Percentiles rank a stretch among this genome's conserved stretches.
These are phyloP conservation scores for Rhodotorula sp. DNA, from an alignment of 1,284 basidiomycete species.

Conservation along the genomic window DNA sequence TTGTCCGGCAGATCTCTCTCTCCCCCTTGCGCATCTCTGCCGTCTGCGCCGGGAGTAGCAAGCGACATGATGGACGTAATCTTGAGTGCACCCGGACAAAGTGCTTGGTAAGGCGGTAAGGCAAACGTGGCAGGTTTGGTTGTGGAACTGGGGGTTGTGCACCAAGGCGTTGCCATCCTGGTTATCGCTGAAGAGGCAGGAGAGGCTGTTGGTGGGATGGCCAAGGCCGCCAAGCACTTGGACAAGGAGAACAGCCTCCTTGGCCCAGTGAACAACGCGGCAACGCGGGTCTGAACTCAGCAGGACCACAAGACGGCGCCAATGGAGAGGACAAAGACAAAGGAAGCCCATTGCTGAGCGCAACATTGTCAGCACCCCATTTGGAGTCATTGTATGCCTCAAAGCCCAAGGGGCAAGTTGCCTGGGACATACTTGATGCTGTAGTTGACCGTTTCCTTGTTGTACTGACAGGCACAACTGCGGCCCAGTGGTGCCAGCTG, in stretches of 20 bases:
- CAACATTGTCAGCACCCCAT: constrained; percentile 45
- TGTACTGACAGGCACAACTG: constrained; percentile 49
- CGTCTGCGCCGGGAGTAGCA: too few relatives aligned
- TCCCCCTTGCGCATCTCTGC: too few relatives aligned
- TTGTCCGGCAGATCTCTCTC: neutral
- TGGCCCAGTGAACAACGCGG: constrained; percentile 48
- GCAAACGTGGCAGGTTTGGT: constrained; percentile 47
- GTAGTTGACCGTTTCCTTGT: constrained; percentile 45
- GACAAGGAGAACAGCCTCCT: constrained; percentile 53
- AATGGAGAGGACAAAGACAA: constrained; percentile 44
- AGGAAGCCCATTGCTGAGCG: constrained; percentile 54
- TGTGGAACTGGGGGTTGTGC: constrained; percentile 46
- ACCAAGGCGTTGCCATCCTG: constrained; percentile 44
- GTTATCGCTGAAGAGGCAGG: constrained; percentile 34
- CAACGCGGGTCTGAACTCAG: constrained; percentile 51
- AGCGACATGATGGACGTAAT: neutral
- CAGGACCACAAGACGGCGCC: constrained; percentile 53
- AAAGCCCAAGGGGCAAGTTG: constrained; percentile 7
- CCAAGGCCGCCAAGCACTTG: constrained; percentile 45
- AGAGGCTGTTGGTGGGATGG: constrained; percentile 19
- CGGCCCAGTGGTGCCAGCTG: constrained; percentile 43
- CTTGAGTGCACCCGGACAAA: neutral
- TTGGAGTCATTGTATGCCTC: constrained; percentile 6
- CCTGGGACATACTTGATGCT: constrained; percentile 32
- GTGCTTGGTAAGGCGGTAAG: constrained; percentile 7